Conservation (phyloP, 805 yeast genomes). For the Debaryomyces prosopidis region DNA sequence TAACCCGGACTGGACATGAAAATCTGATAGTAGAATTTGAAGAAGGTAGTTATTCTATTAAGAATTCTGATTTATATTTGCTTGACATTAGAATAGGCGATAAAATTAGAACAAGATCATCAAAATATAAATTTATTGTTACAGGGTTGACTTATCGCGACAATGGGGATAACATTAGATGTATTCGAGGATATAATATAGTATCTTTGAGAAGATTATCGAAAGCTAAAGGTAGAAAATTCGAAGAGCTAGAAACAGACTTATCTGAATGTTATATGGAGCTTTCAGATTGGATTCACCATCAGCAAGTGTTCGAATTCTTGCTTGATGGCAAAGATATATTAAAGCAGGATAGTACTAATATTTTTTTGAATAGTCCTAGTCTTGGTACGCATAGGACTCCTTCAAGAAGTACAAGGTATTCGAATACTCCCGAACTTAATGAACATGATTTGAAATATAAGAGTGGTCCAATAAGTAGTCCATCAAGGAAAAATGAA, state of each 20-base stretch:
- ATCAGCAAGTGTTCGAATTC: constrained; percentile 32
- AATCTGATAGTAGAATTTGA: constrained; percentile 37
- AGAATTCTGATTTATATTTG: constrained; percentile 39
- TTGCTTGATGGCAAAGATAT: constrained; percentile 19
- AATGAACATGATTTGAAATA: background rate
- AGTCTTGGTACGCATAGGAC: constrained; percentile 6
- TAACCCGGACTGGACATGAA: constrained; percentile 28
- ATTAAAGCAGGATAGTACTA: constrained; percentile 6
- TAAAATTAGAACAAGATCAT: constrained; percentile 35
- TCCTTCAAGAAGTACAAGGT: constrained; percentile 8
- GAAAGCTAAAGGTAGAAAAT: constrained; percentile 9
- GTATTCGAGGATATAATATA: constrained; percentile 63
- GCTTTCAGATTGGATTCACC: constrained; percentile 37
- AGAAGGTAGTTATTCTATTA: constrained; percentile 38
- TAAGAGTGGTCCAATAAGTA: constrained; percentile 5
- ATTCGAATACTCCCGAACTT: background rate
- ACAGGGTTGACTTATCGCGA: constrained; percentile 39
- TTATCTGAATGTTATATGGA: constrained; percentile 41
- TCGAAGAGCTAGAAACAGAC: constrained; percentile 20
- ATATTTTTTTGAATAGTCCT: background rate
- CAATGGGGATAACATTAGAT: constrained; percentile 36
- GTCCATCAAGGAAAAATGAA: constrained; percentile 5
- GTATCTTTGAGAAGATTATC: constrained; percentile 35
- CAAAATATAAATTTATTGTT: constrained; percentile 37
- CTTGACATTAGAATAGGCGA: constrained; percentile 64